Evolutionary conservation across 2,329 filamentous ascomycete genomes (phyloP).

Genomic region (Parastagonospora nodorum): DNA sequence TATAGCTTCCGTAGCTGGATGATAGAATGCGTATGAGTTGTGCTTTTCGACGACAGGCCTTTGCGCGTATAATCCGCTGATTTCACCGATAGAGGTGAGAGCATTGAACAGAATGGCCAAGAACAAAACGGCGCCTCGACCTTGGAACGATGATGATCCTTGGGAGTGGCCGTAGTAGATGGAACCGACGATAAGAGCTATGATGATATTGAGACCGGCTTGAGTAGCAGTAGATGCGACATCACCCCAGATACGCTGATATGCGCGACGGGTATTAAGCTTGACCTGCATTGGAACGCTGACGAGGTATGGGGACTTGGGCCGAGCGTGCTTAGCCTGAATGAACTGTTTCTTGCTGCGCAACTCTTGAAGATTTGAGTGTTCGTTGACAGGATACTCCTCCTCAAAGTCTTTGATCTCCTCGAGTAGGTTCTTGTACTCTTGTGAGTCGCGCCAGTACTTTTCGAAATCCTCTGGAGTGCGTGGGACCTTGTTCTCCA

Average conservation of each 20-base stretch:
- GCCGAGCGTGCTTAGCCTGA: slow-evolving; percentile 60
- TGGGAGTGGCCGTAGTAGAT: slow-evolving; percentile 62
- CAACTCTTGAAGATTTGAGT: slow-evolving; percentile 39
- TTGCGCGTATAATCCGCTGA: slow-evolving; percentile 70
- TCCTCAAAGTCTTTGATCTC: slow-evolving; percentile 60
- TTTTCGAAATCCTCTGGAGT: slow-evolving; percentile 55
- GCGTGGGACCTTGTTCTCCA: slow-evolving; percentile 52
- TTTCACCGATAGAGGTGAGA: slow-evolving; percentile 61
- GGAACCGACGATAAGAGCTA: slow-evolving; percentile 66
- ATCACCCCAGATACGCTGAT: slow-evolving; percentile 43
- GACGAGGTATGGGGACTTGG: slow-evolving; percentile 64
- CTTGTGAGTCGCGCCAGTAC: slow-evolving; percentile 60
- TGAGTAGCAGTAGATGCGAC: slow-evolving; percentile 37
- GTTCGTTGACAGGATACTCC: slow-evolving; percentile 51
- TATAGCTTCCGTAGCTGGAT: slow-evolving; percentile 82
- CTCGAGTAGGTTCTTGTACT: slow-evolving; percentile 47
- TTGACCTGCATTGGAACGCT: slow-evolving; percentile 54
- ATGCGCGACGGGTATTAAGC: slow-evolving; percentile 37
- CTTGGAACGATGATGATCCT: slow-evolving; percentile 58
- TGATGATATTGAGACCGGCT: slow-evolving; percentile 56
- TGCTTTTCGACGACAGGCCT: slow-evolving; percentile 92
- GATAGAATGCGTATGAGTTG: slow-evolving; percentile 81
- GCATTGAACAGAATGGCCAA: slow-evolving; percentile 66
- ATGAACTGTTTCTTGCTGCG: slow-evolving; percentile 54
- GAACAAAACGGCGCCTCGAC: slow-evolving; percentile 63